Percentiles rank a stretch among this genome's conserved stretches.
Evolutionary conservation across 1,139 yeast species (phyloP).

Genomic region (Hanseniaspora uvarum): DNA sequence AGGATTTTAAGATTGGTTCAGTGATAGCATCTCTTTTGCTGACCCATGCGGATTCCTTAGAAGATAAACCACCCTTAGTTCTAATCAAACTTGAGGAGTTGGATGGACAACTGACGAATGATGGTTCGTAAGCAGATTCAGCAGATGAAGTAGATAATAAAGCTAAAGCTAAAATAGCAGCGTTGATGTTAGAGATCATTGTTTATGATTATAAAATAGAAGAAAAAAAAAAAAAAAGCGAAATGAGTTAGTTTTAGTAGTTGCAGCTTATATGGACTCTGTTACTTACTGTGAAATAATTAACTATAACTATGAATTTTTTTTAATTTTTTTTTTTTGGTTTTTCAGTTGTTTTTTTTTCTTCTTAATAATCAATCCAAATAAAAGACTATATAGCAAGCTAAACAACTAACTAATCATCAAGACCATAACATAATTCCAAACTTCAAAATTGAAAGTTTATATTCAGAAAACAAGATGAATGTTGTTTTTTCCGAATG

Average conservation of each 20-base stretch:
- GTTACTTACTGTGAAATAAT: not conserved
- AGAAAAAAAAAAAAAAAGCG: slow-evolving; percentile 26
- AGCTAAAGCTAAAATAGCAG: slow-evolving; percentile 5
- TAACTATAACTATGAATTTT: not conserved
- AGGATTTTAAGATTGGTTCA: slow-evolving; percentile 43
- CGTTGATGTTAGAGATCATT: slow-evolving; percentile 36
- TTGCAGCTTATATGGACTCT: not conserved
- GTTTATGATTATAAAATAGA: slow-evolving; percentile 58
- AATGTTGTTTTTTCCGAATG: too few relatives aligned
- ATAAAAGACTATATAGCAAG: too few relatives aligned
- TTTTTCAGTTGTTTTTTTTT: not conserved
- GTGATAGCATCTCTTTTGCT: slow-evolving; percentile 44
- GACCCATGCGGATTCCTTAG: slow-evolving; percentile 31
- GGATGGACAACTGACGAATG: slow-evolving; percentile 45
- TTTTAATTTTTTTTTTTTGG: not conserved
- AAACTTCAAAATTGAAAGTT: too few relatives aligned
- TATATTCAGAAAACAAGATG: too few relatives aligned
- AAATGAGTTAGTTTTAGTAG: slow-evolving; percentile 27
- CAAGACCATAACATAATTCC: too few relatives aligned
- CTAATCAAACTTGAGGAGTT: slow-evolving; percentile 31
- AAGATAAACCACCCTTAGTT: slow-evolving; percentile 30
- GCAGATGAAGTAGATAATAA: slow-evolving; percentile 41
- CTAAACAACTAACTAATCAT: too few relatives aligned
- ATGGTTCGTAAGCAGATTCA: slow-evolving; percentile 52
- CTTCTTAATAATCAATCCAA: not conserved